Conservation (phyloP, 1,284 basidiomycete genomes). For the Trametes polyzona region DNA sequence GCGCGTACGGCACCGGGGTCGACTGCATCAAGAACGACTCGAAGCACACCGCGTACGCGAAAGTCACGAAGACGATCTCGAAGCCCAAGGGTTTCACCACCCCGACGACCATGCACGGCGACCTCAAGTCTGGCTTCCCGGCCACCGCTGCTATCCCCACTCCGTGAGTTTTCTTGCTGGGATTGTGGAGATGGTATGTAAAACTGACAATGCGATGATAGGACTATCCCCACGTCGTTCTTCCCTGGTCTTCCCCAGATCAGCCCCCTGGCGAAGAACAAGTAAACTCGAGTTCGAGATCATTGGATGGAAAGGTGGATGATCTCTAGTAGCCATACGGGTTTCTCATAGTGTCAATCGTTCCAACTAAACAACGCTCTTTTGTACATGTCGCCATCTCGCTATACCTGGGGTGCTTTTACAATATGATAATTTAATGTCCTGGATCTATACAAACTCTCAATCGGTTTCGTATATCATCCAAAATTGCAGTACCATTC, state of each 20-base stretch:
- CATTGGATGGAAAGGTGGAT: not conserved
- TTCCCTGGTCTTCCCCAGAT: conserved; percentile 36
- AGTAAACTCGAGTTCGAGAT: not conserved
- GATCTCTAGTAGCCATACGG: not conserved
- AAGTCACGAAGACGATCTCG: conserved; percentile 28
- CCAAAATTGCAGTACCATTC: no score
- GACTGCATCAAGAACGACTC: conserved; percentile 33
- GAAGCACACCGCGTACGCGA: conserved; percentile 30
- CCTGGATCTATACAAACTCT: no score
- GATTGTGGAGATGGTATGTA: not conserved
- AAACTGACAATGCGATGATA: not conserved
- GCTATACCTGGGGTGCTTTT: no score
- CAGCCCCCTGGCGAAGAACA: conserved; percentile 32
- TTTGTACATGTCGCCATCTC: not conserved
- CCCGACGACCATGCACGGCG: conserved; percentile 35
- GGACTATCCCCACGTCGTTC: conserved; percentile 38
- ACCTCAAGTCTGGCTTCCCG: conserved; percentile 35
- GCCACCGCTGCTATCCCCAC: conserved; percentile 37
- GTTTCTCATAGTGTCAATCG: not conserved
- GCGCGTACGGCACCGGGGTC: conserved; percentile 37
- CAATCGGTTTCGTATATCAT: no score
- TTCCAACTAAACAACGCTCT: not conserved
- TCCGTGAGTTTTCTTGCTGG: conserved; percentile 30
- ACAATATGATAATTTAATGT: no score
- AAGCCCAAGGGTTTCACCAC: conserved; percentile 34